Conservation (phyloP, 345 rosid genomes). For the Firmiana major region DNA sequence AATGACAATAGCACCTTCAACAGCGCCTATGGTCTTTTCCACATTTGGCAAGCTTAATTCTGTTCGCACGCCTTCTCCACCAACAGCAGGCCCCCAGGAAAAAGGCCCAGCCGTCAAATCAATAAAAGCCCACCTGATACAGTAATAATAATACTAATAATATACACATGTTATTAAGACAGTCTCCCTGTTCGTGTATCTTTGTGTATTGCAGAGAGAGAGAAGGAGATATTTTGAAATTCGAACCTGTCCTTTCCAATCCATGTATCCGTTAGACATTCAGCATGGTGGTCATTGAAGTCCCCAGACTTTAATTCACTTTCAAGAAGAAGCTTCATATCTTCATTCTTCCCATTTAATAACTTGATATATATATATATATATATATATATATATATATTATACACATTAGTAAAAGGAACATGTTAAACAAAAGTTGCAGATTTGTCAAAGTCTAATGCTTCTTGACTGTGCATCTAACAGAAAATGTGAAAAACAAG, state of each 20-base stretch:
- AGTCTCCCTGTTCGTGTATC: background rate
- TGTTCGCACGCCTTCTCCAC: constrained; percentile 99
- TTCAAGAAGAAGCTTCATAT: constrained; percentile 56
- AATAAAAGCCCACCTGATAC: constrained; percentile 89
- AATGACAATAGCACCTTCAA: constrained; percentile 55
- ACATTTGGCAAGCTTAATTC: constrained; percentile 88
- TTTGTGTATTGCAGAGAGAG: background rate
- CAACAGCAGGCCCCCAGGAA: constrained; percentile 99
- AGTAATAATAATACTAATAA: background rate
- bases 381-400: constrained; percentile 9
- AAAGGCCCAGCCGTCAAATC: constrained; percentile 96
- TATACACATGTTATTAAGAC: background rate
- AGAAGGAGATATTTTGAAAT: constrained; percentile 18
- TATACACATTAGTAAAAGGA: background rate
- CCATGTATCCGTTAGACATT: constrained; percentile 96
- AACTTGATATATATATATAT: constrained; percentile 39
- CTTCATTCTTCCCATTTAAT: constrained; percentile 65
- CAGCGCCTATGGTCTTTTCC: constrained; percentile 90
- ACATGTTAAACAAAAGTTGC: background rate
- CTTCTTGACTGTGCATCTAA: constrained; percentile 1
- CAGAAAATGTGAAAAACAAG: constrained; percentile 1
- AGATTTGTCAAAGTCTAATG: background rate
- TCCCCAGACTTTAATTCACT: constrained; percentile 70
- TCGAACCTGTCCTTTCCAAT: constrained; percentile 86
- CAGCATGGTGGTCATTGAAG: constrained; percentile 61